Evolutionary conservation across 495 filamentous ascomycete genomes (phyloP), one percentile per base, ranked within the genome.

Genomic region (Neurospora discreta): DNA sequence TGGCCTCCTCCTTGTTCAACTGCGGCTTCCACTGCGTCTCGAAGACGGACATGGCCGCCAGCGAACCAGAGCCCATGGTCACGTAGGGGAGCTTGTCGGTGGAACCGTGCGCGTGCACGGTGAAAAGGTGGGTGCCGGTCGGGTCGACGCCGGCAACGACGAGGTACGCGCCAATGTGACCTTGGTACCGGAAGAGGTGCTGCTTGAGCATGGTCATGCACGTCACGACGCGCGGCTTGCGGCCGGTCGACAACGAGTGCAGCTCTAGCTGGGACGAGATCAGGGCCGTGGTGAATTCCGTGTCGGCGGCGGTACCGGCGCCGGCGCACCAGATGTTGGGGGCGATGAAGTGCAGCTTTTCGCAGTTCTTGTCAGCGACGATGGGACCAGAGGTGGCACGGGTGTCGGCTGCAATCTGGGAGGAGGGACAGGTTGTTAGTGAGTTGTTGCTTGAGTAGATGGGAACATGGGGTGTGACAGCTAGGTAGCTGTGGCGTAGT

Each of bases 141-240:
- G 96, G 95, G 82, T 99, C 96, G 71, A 97, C 94, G 72, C 96
- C 96, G 3, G 96, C 96, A 68, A 99, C 94, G 20, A 99, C 96
- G 52, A 99, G 89, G 83, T 99, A 99, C 52, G 96, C 96, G 73
- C 96, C 96, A 74, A 99, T 97, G 85, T 99, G 89, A 70, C 96
- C 96, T 80, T 99, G 94, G 85, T 99, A 91, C 73, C 92, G 90
- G 91, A 98, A 99, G 73, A 99, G 91, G 82, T 98, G 95, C 82
- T 99, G 96, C 86, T 99, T 99, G 68, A 99, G 91, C 86, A 99
- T 91, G 15, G 96, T 99, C 96, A 99, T 99, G 86, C 93, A 97
- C 60, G 96, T 99, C 71, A 97, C 94, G 71, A 99, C 96, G 74
- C 96, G 92, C 26, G 96, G 95, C 81, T 95, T 93, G 76, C 96